A percentile compares a stretch with the other conserved stretches of the same genome.
These are phyloP conservation scores for Epithele typhae DNA, from an alignment of 768 basidiomycete species.

Conservation along the genomic window DNA sequence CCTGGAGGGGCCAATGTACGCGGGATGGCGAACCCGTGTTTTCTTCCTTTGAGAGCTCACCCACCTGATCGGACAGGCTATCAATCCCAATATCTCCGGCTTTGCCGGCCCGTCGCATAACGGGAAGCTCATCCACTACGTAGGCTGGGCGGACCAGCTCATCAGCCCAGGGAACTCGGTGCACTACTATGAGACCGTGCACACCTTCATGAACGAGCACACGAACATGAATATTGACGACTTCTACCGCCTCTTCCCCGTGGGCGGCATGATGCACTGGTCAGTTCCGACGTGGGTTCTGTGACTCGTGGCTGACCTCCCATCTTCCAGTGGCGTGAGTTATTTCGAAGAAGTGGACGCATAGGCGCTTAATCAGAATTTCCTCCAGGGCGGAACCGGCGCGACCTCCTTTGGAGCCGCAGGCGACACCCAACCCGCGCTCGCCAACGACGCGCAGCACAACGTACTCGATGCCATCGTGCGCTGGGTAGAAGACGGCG, in stretches of 20 bases:
- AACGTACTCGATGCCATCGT: slow-evolving; percentile 29
- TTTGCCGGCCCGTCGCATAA: slow-evolving; percentile 20
- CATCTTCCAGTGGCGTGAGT: too few species aligned
- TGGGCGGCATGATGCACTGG: slow-evolving; percentile 32
- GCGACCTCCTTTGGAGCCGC: slow-evolving; percentile 27
- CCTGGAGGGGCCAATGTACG: slow-evolving; percentile 21
- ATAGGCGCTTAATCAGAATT: not conserved
- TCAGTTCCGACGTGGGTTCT: not conserved
- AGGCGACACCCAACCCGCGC: slow-evolving; percentile 12
- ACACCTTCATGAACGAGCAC: slow-evolving; percentile 18
- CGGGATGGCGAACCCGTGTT: too few species aligned
- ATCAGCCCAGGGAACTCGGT: slow-evolving; percentile 28
- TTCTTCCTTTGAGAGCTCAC: not conserved
- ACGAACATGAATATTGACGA: slow-evolving; percentile 24
- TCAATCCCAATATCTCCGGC: slow-evolving; percentile 20
- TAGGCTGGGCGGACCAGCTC: slow-evolving; percentile 25
- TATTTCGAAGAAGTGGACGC: too few species aligned
- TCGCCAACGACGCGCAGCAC: slow-evolving; percentile 17
- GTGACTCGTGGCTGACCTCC: not conserved
- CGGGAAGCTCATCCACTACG: slow-evolving; percentile 25
- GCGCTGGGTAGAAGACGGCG: slow-evolving; percentile 29
- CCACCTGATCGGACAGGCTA: slow-evolving; percentile 15
- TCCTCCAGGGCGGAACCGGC: slow-evolving; percentile 20
- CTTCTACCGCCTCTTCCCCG: slow-evolving; percentile 30
- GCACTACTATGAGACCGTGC: slow-evolving; percentile 22